A percentile compares a stretch with the other conserved stretches of the same genome.
Evolutionary conservation across 2,329 filamentous ascomycete genomes (phyloP).

Genomic region (Zasmidium cellare): DNA sequence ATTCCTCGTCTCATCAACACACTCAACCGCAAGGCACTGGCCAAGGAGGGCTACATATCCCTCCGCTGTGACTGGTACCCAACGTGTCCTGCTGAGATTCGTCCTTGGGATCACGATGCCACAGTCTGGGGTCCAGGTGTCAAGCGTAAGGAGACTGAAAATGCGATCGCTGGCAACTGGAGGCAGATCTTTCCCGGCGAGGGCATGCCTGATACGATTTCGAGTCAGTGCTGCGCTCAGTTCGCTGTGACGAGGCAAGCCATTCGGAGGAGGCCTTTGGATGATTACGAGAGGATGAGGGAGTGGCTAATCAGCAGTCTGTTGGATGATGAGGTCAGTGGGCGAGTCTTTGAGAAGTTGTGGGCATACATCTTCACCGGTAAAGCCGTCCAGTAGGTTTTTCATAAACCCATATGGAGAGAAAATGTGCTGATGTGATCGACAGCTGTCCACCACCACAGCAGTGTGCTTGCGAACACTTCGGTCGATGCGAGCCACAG

Average conservation of each 20-base stretch:
- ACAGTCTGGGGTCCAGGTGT: conserved; percentile 31
- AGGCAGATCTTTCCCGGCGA: conserved; percentile 20
- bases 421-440: neutral
- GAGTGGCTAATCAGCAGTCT: conserved; percentile 52
- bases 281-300: conserved; percentile 40
- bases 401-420: neutral
- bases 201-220: conserved; percentile 40
- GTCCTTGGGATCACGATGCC: conserved; percentile 20
- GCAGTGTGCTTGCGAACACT: conserved; percentile 24
- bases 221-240: conserved; percentile 30
- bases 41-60: conserved; percentile 27
- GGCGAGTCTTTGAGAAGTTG: conserved; percentile 57
- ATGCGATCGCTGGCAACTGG: conserved; percentile 12
- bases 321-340: conserved; percentile 51
- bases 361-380: conserved; percentile 53
- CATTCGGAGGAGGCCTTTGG: conserved; percentile 28
- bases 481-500: conserved; percentile 19
- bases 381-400: conserved; percentile 21
- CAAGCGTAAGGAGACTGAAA: conserved; percentile 22
- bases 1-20: conserved; percentile 25
- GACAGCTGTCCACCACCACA: conserved; percentile 22
- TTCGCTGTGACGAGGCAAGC: conserved; percentile 37
- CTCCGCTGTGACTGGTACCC: conserved; percentile 28
- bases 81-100: conserved; percentile 28
- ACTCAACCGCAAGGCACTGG: conserved; percentile 24